A percentile compares a stretch with the other conserved stretches of the same genome.
Conservation (phyloP, 306 rosid genomes). For the Quercus mongolica region DNA sequence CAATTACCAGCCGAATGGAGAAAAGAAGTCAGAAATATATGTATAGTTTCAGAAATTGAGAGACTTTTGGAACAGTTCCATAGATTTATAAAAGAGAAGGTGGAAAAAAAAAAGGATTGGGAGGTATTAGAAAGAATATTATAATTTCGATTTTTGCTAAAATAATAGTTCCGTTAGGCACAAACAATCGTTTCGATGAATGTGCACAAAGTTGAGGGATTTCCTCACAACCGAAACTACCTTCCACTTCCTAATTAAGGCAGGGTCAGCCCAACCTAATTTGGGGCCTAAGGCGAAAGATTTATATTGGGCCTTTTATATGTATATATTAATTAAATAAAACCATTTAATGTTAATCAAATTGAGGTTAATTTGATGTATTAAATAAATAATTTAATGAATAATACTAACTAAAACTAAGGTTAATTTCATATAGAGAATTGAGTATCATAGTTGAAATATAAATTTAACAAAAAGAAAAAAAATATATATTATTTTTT, state of each 20-base stretch:
- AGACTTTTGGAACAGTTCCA: neutral
- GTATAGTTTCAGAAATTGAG: neutral
- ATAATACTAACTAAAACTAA: no score
- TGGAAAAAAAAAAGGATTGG: neutral
- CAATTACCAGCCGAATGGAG: neutral
- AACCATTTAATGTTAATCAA: no score
- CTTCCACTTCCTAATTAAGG: neutral
- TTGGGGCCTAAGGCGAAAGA: no score
- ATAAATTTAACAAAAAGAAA: no score
- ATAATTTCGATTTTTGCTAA: neutral
- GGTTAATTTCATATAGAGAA: no score
- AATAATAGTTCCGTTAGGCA: neutral
- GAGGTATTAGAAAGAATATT: neutral
- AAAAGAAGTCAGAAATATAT: neutral
- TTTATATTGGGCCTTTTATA: no score
- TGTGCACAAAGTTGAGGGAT: neutral
- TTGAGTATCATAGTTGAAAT: no score
- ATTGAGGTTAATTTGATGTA: no score
- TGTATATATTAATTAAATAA: no score
- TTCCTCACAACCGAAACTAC: neutral
- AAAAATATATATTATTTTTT: no score
- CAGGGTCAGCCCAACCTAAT: no score
- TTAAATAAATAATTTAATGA: no score
- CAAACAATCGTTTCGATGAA: neutral
- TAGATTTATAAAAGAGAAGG: neutral